Evolutionary conservation across 1,284 basidiomycete species (phyloP).

Genomic region (Lentinula novae-zelandiae): DNA sequence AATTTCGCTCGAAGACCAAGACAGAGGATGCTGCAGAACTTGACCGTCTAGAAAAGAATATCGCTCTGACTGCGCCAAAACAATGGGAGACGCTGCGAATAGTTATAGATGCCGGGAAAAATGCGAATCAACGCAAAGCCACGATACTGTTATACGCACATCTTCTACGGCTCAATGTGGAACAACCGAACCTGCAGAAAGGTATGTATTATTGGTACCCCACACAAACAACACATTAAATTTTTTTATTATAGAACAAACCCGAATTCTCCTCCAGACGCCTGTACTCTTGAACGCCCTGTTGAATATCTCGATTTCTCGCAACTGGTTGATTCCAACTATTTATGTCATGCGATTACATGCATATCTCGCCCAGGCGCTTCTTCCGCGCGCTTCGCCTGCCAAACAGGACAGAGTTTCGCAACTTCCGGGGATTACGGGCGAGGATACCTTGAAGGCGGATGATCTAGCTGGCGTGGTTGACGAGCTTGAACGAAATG

Average conservation of each 20-base stretch:
- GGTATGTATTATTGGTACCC: conserved; percentile 40
- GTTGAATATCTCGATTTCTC: conserved; percentile 79
- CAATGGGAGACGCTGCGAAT: conserved; percentile 49
- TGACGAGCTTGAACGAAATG: conserved; percentile 47
- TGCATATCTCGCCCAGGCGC: conserved; percentile 82
- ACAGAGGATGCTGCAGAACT: conserved; percentile 39
- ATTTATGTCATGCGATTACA: conserved; percentile 81
- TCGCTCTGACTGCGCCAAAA: conserved; percentile 45
- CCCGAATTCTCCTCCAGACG: conserved; percentile 61
- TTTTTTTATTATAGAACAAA: conserved; percentile 50
- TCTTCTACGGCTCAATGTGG: conserved; percentile 71
- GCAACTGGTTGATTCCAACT: conserved; percentile 89
- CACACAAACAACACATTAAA: not conserved
- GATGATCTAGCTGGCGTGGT: conserved; percentile 46
- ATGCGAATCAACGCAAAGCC: conserved; percentile 41
- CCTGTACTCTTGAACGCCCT: conserved; percentile 81
- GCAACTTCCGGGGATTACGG: conserved; percentile 74
- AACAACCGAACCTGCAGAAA: conserved; percentile 51
- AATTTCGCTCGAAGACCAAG: conserved; percentile 30
- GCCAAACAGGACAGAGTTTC: conserved; percentile 41
- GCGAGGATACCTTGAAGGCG: conserved; percentile 42
- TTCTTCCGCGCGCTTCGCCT: conserved; percentile 45
- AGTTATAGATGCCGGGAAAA: conserved; percentile 27
- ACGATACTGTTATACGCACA: conserved; percentile 85
- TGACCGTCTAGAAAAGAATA: conserved; percentile 53